Evolutionary conservation across 2,329 filamentous ascomycete genomes (phyloP).

Genomic region (Escovopsis sp.): DNA sequence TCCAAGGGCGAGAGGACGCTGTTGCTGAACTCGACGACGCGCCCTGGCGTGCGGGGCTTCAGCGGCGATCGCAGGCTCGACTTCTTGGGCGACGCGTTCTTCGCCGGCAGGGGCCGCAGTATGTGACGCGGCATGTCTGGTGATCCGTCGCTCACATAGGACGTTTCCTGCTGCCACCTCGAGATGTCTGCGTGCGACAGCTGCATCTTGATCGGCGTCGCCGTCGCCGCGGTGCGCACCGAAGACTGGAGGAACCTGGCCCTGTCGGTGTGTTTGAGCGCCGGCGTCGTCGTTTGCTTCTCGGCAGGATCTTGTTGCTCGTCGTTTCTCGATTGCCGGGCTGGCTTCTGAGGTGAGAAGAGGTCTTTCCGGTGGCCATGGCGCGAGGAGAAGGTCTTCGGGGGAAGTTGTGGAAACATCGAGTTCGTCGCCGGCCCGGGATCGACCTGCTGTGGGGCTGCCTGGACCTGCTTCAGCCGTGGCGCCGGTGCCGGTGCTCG

Average conservation of each 20-base stretch:
- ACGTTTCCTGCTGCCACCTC: conserved; percentile 27
- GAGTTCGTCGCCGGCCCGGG: conserved; percentile 20
- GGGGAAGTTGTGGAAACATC: conserved; percentile 24
- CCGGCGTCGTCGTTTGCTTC: conserved; percentile 35
- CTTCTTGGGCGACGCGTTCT: conserved; percentile 39
- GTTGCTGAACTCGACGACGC: conserved; percentile 43
- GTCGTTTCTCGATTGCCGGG: conserved; percentile 4
- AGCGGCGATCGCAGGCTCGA: conserved; percentile 42
- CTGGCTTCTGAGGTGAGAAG: conserved; percentile 19
- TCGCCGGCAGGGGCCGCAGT: conserved; percentile 34
- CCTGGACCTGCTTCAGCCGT: conserved; percentile 2
- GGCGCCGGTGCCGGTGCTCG: conserved; percentile 10
- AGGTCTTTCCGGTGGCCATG: conserved; percentile 17
- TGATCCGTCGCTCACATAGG: conserved; percentile 20
- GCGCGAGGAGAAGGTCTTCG: conserved; percentile 19
- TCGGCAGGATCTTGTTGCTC: conserved; percentile 25
- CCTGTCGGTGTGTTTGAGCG: conserved; percentile 18
- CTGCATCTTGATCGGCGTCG: conserved; percentile 25
- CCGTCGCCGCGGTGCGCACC: conserved; percentile 9
- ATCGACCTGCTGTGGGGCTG: conserved; percentile 7
- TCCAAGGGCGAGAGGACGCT: conserved; percentile 32
- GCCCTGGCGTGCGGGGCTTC: conserved; percentile 42
- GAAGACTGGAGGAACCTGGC: conserved; percentile 25
- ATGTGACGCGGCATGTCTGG: conserved; percentile 20
- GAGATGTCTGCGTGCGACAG: conserved; percentile 26